Evolutionary conservation across 1,284 basidiomycete genomes (phyloP).

Genomic region (Porodaedalea pini): DNA sequence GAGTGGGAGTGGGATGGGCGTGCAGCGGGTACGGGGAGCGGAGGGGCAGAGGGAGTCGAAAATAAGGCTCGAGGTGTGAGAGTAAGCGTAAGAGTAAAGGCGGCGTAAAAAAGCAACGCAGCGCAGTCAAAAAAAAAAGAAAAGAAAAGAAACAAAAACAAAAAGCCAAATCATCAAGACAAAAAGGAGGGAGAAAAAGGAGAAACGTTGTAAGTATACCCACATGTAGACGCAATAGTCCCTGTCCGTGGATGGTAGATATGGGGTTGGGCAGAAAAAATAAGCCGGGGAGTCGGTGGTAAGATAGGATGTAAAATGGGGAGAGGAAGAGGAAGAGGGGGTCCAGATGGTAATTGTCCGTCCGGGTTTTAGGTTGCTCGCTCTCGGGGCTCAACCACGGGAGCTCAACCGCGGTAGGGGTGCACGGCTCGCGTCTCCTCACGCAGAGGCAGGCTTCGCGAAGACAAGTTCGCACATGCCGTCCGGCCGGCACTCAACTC

Average conservation of each 20-base stretch:
- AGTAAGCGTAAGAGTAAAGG: neutral
- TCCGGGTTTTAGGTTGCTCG: neutral
- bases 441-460: slow-evolving; percentile 31
- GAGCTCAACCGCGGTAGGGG: too few relatives aligned
- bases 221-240: slow-evolving; percentile 20
- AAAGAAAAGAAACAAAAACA: neutral
- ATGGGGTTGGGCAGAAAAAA: neutral
- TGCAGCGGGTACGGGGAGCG: neutral
- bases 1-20: neutral
- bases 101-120: neutral
- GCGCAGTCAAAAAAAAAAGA: neutral
- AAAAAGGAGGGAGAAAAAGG: too few relatives aligned
- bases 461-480: slow-evolving; percentile 49
- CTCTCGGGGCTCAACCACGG: too few relatives aligned
- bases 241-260: slow-evolving; percentile 18
- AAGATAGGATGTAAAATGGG: neutral
- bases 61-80: neutral
- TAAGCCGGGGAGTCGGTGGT: neutral
- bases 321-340: neutral
- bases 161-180: neutral
- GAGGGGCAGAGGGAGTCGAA: neutral
- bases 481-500: slow-evolving; percentile 48
- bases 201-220: slow-evolving; percentile 7
- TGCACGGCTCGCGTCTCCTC: neutral
- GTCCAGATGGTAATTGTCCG: neutral